Evolutionary conservation across 371 early-diverging fungal species (phyloP), one percentile per base, ranked within the genome.

Genomic region (Mortierella sp.): DNA sequence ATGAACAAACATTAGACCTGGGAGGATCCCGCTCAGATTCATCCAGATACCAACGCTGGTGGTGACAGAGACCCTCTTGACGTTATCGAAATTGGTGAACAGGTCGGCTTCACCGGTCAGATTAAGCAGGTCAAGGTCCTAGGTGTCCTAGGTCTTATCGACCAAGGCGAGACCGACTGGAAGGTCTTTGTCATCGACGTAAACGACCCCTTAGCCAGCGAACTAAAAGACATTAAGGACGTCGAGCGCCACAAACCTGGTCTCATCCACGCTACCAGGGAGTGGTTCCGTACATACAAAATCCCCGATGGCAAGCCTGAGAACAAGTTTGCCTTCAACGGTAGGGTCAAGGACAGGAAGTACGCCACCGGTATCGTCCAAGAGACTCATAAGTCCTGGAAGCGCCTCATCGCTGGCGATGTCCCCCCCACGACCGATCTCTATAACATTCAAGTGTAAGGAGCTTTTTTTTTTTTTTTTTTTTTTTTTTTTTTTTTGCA

Each of bases 121-220:
- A 92, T 99, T 55, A 98, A 98, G 87, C 93, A 97, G 87, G 98
- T 96, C 65, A 99, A 98, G 85, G 92, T 98, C 7, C 87, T 99
- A 11, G 99, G 99, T 57, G 91, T 93, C 68, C 89, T 99, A 89
- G 99, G 97, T 45, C 85, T 99, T 73, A 82, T 99, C 56, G 99
- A 99, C 84, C 96, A 97, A 82, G 97, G 87, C 60, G 99, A 99
- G 86, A 98, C 99, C 43, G 99, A 99, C 88, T 99, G 99, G 99
- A 99, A 99, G 84, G 88, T 99, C 44, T 86, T 99, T 62, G 95
- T 91, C 66, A 97, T 99, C 68, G 98, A 98, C 80, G 85, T 92
- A 67, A 94, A 93, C 72, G 99, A 99, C 84, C 95, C 95, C 9
- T 81, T 94, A 64, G 97, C 97, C 14, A 55, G 85, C 66, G 92